Evolutionary conservation across 2,329 filamentous ascomycete genomes (phyloP), one percentile per base, ranked within the genome.

Genomic region (Capronia epimyces): DNA sequence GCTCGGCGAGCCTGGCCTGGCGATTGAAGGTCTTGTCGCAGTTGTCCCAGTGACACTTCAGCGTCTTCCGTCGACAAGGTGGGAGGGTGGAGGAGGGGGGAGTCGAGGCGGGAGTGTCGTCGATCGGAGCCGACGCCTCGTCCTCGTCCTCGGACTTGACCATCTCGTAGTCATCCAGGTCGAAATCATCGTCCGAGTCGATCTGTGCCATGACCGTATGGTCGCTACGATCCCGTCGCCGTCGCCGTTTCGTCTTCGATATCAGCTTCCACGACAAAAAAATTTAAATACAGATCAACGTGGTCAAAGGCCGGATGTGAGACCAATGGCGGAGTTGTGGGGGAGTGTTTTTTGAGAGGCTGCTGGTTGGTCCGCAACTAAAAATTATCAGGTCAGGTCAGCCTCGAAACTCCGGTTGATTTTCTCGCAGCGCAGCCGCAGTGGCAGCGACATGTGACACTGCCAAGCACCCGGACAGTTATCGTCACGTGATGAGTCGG

Each of bases 21-120:
- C 91, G 83, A 67, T 95, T 95, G 74, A 93, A 97, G 5, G 84
- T 82, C 70, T 94, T 94, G 51, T 73, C 71, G 65, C 91, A 97
- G 57, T 76, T 80, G 9, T 83, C 78, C 66, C 81, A 84, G 1
- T 84, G 82, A 69, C 91, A 96, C 48, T 75, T 72, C 57, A 89
- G 83, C 3, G 81, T 89, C 73, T 94, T 95, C 52, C 82, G 75
- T 65, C 81, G 87, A 36, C 83, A 87, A 2, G 83, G 84, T 55
- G 55, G 53, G 37, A 55, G 47, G 15, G 6, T 10, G n/a, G 41
- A 16, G 25, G 59, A 48, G 15, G 63, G 61, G 21, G 63, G 65
- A 44, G 56, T 60, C 15, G 56, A 57, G 16, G 57, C 57, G 16
- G 59, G 56, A 22, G 59, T 59, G 47, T 60, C 55, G 34, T 47